Conservation (phyloP, 768 basidiomycete species). For the Collybia mongolica region DNA sequence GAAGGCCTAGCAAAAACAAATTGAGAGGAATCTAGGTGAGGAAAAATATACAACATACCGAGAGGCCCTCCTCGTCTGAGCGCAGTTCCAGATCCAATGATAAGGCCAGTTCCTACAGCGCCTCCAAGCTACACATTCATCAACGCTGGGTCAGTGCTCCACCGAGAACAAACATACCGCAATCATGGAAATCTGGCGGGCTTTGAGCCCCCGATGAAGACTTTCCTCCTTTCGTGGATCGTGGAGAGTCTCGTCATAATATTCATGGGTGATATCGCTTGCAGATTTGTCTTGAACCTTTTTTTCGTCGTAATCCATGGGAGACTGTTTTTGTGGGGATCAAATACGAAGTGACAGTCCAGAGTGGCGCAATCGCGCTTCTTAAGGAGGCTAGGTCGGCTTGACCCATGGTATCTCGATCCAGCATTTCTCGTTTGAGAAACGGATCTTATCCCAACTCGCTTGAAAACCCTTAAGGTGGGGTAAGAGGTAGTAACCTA, state of each 20-base stretch:
- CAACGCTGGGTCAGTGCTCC: background rate
- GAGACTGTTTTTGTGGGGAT: conserved; percentile 1
- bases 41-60: conserved; percentile 23
- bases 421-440: background rate
- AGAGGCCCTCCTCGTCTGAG: conserved; percentile 54
- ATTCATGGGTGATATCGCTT: conserved; percentile 17
- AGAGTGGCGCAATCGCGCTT: background rate
- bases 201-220: conserved; percentile 49
- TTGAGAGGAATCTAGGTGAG: background rate
- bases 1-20: conserved; percentile 14
- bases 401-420: too few species aligned
- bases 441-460: conserved; percentile 3
- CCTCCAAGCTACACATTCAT: conserved; percentile 35
- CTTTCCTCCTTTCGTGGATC: conserved; percentile 34
- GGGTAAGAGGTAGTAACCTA: background rate
- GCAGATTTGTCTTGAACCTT: conserved; percentile 19
- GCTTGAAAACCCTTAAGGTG: background rate
- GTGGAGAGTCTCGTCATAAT: conserved; percentile 25
- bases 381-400: conserved; percentile 2
- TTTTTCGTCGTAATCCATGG: conserved; percentile 22
- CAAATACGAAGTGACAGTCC: too few species aligned
- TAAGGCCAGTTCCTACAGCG: conserved; percentile 54
- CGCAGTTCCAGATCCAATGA: conserved; percentile 61
- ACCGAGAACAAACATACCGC: conserved; percentile 29
- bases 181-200: conserved; percentile 56